A percentile compares a stretch with the other conserved stretches of the same genome.
Conservation (phyloP, 176 grass and related monocot genomes). For the Musa beccarii region DNA sequence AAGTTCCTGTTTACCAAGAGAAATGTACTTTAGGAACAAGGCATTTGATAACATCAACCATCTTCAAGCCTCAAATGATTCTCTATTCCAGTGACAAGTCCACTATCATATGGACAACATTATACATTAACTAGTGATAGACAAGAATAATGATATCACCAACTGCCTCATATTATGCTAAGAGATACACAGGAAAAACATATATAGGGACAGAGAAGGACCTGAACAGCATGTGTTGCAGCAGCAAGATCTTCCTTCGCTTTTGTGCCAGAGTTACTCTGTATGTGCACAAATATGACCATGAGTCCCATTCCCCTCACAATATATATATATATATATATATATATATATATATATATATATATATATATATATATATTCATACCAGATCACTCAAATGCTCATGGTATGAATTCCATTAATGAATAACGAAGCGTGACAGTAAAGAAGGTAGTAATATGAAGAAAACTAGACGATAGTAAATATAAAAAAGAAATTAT, state of each 20-base stretch:
- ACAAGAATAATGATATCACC: neutral
- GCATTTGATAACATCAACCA: neutral
- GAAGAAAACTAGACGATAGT: neutral
- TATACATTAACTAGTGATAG: neutral
- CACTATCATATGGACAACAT: too few species aligned
- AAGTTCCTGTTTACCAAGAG: conserved; percentile 46
- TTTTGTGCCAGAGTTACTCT: conserved; percentile 98
- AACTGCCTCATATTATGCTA: neutral
- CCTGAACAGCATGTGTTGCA: conserved; percentile 95
- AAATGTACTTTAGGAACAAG: neutral
- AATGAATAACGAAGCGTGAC: neutral
- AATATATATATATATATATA: neutral
- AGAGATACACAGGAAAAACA: neutral
- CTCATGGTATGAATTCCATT: conserved; percentile 1
- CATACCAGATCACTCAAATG: neutral
- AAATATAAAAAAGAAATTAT: neutral
- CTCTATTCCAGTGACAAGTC: neutral
- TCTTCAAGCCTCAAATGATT: neutral
- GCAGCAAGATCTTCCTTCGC: conserved; percentile 98
- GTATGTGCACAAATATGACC: conserved; percentile 19
- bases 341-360: neutral
- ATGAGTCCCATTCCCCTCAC: neutral
- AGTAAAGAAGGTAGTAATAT: neutral
- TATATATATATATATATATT: neutral
- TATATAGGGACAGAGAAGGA: conserved; percentile 8